A percentile compares a stretch with the other conserved stretches of the same genome.
Evolutionary conservation across 176 grass and related monocot species (phyloP).

Genomic region (Zoysia japonica): DNA sequence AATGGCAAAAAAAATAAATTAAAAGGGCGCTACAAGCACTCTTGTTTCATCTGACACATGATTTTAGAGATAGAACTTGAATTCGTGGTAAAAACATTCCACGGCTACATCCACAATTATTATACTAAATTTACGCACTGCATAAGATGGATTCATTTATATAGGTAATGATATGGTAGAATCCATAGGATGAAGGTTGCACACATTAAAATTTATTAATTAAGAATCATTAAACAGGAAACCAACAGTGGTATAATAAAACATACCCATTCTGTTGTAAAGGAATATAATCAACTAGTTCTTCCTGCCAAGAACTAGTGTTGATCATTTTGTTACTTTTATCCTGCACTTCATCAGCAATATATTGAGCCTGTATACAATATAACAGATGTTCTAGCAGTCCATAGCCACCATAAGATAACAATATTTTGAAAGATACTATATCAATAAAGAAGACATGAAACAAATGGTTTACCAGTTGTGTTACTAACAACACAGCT

Average conservation of each 20-base stretch:
- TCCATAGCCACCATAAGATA: constrained; percentile 3
- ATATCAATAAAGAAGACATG: background rate
- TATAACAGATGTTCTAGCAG: constrained; percentile 17
- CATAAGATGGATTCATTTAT: background rate
- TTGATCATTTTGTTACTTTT: constrained; percentile 68
- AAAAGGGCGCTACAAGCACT: background rate
- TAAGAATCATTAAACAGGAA: constrained; percentile 13
- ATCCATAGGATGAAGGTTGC: background rate
- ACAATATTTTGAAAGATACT: background rate
- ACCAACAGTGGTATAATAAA: constrained; percentile 20
- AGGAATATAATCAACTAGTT: constrained; percentile 46
- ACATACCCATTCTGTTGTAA: constrained; percentile 67
- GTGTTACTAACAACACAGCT: background rate
- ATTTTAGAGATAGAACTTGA: constrained; percentile 3
- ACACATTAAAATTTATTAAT: background rate
- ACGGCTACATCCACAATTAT: background rate
- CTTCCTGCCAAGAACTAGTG: constrained; percentile 48
- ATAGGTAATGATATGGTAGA: background rate
- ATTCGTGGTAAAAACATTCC: background rate
- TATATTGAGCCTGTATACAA: constrained; percentile 57
- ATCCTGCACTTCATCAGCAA: constrained; percentile 77
- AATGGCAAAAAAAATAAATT: background rate
- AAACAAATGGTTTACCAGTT: constrained; percentile 2
- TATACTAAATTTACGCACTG: background rate
- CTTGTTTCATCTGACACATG: background rate